phyloP scores from a whole-genome alignment of 2,329 filamentous ascomycete species.

The Hypoxylon sp. region DNA sequence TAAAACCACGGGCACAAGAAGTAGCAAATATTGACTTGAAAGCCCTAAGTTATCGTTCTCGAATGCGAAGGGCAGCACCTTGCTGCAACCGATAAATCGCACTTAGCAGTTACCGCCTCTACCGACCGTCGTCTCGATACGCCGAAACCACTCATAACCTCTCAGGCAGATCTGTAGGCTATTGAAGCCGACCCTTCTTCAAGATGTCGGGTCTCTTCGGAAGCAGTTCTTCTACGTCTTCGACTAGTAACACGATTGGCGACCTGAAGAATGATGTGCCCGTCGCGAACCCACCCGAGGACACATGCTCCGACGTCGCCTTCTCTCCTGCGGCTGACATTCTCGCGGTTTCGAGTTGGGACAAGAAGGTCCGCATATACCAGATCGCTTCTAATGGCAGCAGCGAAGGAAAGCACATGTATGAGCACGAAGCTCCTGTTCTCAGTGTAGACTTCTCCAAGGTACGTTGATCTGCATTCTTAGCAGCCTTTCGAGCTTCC shows the following conservation, averaged over 20 bases:
- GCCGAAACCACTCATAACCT: background rate
- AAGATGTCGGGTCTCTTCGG: constrained; percentile 76
- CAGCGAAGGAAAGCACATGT: constrained; percentile 86
- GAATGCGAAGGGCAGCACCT: constrained; percentile 1
- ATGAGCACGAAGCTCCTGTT: constrained; percentile 88
- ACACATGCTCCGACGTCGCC: constrained; percentile 87
- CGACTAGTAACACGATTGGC: constrained; percentile 78
- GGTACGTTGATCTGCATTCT: constrained; percentile 64
- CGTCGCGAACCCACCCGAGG: constrained; percentile 82
- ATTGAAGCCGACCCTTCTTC: constrained; percentile 12
- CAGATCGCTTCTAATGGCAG: constrained; percentile 84
- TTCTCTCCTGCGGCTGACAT: constrained; percentile 79
- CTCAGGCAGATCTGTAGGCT: background rate
- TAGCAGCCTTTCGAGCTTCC: background rate
- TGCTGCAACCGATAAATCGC: background rate
- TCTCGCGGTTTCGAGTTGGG: constrained; percentile 93
- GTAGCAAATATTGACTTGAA: background rate
- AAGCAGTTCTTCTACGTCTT: constrained; percentile 63
- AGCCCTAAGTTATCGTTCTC: background rate
- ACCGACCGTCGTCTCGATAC: background rate
- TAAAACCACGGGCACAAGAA: background rate
- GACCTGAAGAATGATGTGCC: constrained; percentile 92
- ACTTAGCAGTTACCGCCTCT: background rate
- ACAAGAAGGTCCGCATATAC: constrained; percentile 98
- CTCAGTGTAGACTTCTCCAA: constrained; percentile 89